Evolutionary conservation across 805 yeast genomes (phyloP), one percentile per base, ranked within the genome.

Genomic region (Yarrowia sp.): DNA sequence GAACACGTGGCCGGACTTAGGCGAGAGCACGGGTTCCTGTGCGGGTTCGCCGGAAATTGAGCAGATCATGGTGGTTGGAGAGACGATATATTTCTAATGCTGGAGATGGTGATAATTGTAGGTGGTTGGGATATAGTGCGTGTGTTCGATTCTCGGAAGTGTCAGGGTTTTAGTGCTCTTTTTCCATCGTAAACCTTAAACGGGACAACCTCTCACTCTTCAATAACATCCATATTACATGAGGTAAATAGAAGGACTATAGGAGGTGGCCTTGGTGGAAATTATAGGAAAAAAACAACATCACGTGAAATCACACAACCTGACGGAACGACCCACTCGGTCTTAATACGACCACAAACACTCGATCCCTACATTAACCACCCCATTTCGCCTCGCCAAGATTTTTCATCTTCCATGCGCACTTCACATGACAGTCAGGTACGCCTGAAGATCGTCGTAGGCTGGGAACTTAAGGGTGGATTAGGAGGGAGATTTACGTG

Each of bases 11-110:
- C 90, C 89, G 67, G 92, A 87, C 70, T 79, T 85, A 3, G 88
- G 86, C 17, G 77, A 91, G 1, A 93, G 79, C 9, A 91, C 97
- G 0, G 98, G 94, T 43, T 80, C 80, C n/a, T 74, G 76, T 7
- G 92, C 85, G 0, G 84, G 85, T 69, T 86, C 85, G 12, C 97
- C 97, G 13, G 97, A 88, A 30, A 90, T 83, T 75, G 67, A 55
- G 46, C 71, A 70, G 60, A 72, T 68, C 74, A 74, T 73, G 56
- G 13, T 14, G 30, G 38, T 9, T 30, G 10, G 15, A 13, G 61
- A n/a, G 30, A 6, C 8, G 38, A 10, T 36, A 9, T 36, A 10
- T 36, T 3, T 36, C 8, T 5, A 12, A 7, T 10, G 19, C 13
- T 24, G 38, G 19, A 19, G 12, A 30, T 55, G 61, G 61, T 55